phyloP scores from a whole-genome alignment of 2,329 filamentous ascomycete genomes.

The Drechmeria coniospora region DNA sequence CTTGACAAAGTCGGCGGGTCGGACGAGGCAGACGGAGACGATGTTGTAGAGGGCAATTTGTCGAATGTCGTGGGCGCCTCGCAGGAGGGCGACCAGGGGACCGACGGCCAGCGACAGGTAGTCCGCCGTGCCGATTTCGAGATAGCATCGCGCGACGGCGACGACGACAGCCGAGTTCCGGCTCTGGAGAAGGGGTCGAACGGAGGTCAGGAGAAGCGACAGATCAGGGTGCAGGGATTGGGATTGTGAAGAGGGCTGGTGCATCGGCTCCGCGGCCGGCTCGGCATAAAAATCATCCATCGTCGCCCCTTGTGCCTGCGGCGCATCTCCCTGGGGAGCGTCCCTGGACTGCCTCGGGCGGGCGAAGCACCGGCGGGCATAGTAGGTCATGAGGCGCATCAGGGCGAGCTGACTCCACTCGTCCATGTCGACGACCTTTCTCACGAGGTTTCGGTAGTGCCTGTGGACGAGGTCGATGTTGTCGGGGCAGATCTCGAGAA shows the following conservation, averaged over 20 bases:
- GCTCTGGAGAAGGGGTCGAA: conserved; percentile 75
- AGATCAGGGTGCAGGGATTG: conserved; percentile 72
- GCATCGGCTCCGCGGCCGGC: conserved; percentile 32
- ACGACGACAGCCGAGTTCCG: conserved; percentile 88
- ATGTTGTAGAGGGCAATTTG: conserved; percentile 88
- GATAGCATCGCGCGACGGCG: conserved; percentile 70
- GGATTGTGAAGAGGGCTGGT: no score
- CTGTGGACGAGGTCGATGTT: conserved; percentile 78
- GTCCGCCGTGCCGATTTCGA: conserved; percentile 65
- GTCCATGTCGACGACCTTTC: conserved; percentile 95
- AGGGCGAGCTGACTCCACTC: conserved; percentile 92
- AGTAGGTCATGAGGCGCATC: conserved; percentile 65
- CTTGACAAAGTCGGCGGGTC: conserved; percentile 68
- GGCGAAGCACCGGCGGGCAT: conserved; percentile 80
- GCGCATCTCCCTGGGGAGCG: conserved; percentile 20
- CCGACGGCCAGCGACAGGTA: conserved; percentile 65
- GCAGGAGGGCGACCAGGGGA: conserved; percentile 70
- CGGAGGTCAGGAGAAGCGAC: conserved; percentile 61
- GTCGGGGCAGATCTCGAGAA: conserved; percentile 78
- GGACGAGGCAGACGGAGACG: conserved; percentile 70
- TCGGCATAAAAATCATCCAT: conserved; percentile 74
- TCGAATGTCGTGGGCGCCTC: conserved; percentile 74
- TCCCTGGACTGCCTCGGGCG: conserved; percentile 43
- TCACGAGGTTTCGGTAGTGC: conserved; percentile 72
- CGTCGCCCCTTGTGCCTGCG: conserved; percentile 19